Evolutionary conservation across 2,329 filamentous ascomycete species (phyloP).

Genomic region (Chaetomium strumarium): DNA sequence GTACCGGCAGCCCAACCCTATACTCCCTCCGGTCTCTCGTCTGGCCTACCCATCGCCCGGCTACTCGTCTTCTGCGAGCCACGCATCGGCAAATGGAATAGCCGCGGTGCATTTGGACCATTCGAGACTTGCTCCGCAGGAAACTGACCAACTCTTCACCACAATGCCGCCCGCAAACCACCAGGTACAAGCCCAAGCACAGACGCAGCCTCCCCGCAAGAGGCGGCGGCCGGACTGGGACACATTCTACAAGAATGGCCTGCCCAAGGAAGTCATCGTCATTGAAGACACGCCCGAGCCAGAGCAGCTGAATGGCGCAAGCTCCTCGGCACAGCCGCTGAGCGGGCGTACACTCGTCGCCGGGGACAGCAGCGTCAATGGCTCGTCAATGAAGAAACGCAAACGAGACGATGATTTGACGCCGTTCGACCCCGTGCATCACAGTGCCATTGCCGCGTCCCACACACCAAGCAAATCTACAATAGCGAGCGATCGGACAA

Average conservation of each 20-base stretch:
- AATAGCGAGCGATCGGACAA: slow-evolving; percentile 75
- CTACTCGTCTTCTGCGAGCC: slow-evolving; percentile 28
- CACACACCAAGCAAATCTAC: slow-evolving; percentile 66
- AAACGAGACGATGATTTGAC: slow-evolving; percentile 55
- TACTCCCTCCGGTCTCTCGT: slow-evolving; percentile 36
- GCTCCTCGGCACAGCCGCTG: slow-evolving; percentile 26
- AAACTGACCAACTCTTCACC: slow-evolving; percentile 30
- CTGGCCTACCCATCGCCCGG: slow-evolving; percentile 29
- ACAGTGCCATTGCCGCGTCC: slow-evolving; percentile 61
- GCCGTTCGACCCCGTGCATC: slow-evolving; percentile 65
- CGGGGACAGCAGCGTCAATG: slow-evolving; percentile 27
- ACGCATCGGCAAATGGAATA: slow-evolving; percentile 33
- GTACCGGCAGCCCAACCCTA: slow-evolving; percentile 32
- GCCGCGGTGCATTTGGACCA: slow-evolving; percentile 9
- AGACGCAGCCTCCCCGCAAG: slow-evolving; percentile 38
- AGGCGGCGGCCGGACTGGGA: slow-evolving; percentile 67
- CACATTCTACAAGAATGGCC: slow-evolving; percentile 74
- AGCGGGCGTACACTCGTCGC: slow-evolving; percentile 35
- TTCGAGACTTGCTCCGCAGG: slow-evolving; percentile 16
- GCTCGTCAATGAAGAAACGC: slow-evolving; percentile 57
- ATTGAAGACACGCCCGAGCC: slow-evolving; percentile 68
- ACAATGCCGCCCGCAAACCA: slow-evolving; percentile 34
- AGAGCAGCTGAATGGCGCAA: slow-evolving; percentile 36
- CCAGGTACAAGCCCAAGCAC: slow-evolving; percentile 28
- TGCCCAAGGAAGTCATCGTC: slow-evolving; percentile 80